Evolutionary conservation across 208 protist genomes (phyloP), one percentile per base, ranked within the genome.

Genomic region (Acanthamoeba castellanii): DNA sequence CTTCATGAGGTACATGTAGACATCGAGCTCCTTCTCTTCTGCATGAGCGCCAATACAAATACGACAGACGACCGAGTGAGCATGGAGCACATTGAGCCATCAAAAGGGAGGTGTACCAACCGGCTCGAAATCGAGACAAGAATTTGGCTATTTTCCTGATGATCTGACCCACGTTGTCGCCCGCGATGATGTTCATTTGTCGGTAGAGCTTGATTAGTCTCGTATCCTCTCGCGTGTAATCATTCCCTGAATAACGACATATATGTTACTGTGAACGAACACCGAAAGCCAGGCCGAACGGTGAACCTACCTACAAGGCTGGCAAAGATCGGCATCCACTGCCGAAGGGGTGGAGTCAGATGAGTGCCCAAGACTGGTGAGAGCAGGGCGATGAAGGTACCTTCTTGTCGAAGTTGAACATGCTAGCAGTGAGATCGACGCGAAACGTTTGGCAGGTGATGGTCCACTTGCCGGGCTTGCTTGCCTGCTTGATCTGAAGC

Each of bases 321-420:
- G 34, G 76, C 76, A 57, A 84, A 84, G 34, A 84, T 32, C 3
- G 76, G 76, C 76, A 84, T 57, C 76, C 76, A 84, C 76, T 84
- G 47, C 9, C 16, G 30, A 27, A 68, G 7, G 13, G 42, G 2
- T 22, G 42, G 18, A 32, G 76, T 37, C 30, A 47, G 70, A 6
- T 20, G n/a, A 20, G 64, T 30, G 11, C 7, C 9, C 27, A 72
- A 27, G 11, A 30, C 64, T 30, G 64, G 7, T 32, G 45, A 9
- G 57, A 64, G 57, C 25, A 5, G 25, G 22, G 57, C 57, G 5
- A 64, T 64, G 57, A 64, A 74, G 27, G 32, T 84, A 84, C 76
- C 47, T 84, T 84, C 22, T 84, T 84, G 76, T 84, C 76, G 55
- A 84, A 84, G 76, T 57, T 55, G 76, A 84, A 32, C 76, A 84